Base-by-base conservation (phyloP, 371 early-diverging fungal species). In the Rhizomucor miehei region DNA sequence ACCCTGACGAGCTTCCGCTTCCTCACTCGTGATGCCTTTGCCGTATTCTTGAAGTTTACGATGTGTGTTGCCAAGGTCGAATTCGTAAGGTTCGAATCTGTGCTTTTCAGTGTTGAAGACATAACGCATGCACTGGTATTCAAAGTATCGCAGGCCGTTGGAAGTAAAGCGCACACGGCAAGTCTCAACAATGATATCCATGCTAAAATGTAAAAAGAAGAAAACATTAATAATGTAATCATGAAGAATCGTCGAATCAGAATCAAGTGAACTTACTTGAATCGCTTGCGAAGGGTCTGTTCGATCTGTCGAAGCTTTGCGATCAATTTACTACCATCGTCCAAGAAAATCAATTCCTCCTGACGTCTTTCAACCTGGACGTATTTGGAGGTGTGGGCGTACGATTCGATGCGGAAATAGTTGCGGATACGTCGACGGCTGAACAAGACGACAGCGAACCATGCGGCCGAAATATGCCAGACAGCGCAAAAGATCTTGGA, bases 81-180 rank as follows among this genome's bases (percentile, higher is more conserved):
- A 81, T 48, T 62, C 62, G 53, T 69, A 79, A 1, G 86, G 87
- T 50, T 73, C 79, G 60, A 84, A 90, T 34, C 62, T 60, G 24
- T 55, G 60, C 4, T 60, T 59, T 12, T 64, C 59, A 0, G 61
- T 51, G 48, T 86, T 79, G 38, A 65, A 81, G 6, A 90, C 80
- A 63, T 88, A 90, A 38, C 91, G 85, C 39, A 85, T 80, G 63
- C 88, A 87, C 54, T 88, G 88, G 62, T 82, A 85, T 57, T 82
- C 86, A 57, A 90, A 85, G 64, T 78, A 90, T 9, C 69, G 65
- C 1, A 80, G 69, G 6, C 77, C 74, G 9, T 66, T 63, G 19
- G 52, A 55, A 4, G 88, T 84, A 12, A 56, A 41, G 8, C 56
- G 49, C 8, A 85, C 64, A 2, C 43, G 67, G 11, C 62, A 67